Conservation (phyloP, 345 rosid genomes). For the Aquilaria sinensis region DNA sequence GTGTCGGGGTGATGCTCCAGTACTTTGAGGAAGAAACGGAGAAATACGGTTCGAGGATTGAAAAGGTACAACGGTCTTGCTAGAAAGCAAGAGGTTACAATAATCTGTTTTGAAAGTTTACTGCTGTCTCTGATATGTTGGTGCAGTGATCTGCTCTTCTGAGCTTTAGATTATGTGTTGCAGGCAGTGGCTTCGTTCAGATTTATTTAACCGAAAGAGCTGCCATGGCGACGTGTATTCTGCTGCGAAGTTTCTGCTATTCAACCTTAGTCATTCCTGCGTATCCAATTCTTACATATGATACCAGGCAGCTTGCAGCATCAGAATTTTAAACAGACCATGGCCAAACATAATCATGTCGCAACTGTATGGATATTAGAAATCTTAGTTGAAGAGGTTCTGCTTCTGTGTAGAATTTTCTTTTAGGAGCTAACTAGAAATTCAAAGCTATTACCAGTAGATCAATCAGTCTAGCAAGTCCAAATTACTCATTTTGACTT, state of each 20-base stretch:
- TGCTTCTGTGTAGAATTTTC: too few species aligned
- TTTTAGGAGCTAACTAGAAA: too few species aligned
- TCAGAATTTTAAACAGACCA: too few species aligned
- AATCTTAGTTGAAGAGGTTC: too few species aligned
- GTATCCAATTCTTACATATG: not conserved
- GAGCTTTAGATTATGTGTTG: constrained; percentile 12
- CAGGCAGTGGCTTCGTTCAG: constrained; percentile 76
- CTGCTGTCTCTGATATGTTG: not conserved
- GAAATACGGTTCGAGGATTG: constrained; percentile 51
- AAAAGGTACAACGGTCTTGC: constrained; percentile 39
- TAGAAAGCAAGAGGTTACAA: not conserved
- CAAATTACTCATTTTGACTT: too few species aligned
- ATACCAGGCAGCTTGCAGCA: too few species aligned
- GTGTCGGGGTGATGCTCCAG: constrained; percentile 27
- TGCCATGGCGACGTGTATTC: not conserved
- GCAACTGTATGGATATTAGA: too few species aligned
- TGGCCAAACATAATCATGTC: too few species aligned
- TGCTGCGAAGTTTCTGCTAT: not conserved
- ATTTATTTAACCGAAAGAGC: constrained; percentile 39
- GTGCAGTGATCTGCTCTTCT: not conserved
- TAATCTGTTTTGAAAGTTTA: not conserved
- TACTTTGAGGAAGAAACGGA: constrained; percentile 57
- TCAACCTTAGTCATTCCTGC: not conserved
- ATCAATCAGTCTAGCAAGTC: too few species aligned
- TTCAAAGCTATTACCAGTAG: too few species aligned